phyloP scores from a whole-genome alignment of 148 eudicot species.

The Silene conica region DNA sequence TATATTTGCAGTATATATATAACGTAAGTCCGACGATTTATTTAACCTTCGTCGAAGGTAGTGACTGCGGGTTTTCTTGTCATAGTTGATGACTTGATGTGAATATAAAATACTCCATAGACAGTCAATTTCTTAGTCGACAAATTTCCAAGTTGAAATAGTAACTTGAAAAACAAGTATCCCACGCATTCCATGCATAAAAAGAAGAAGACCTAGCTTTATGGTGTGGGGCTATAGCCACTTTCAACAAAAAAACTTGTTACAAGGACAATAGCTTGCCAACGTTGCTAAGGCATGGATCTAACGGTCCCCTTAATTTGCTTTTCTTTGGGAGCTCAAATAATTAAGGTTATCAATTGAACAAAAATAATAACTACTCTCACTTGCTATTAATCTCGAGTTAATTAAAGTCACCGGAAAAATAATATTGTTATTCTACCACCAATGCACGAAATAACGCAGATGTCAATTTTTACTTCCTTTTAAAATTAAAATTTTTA shows the following conservation, averaged over 20 bases:
- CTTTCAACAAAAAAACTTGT: not conserved
- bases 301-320: not conserved
- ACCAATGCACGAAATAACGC: too few species aligned
- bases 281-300: conserved; percentile 1
- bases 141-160: not conserved
- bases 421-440: too few species aligned
- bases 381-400: not conserved
- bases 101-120: not conserved
- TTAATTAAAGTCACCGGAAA: too few species aligned
- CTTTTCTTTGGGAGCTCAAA: not conserved
- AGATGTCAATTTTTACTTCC: too few species aligned
- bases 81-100: too few species aligned
- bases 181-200: not conserved
- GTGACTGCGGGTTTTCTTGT: too few species aligned
- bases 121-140: conserved; percentile 1
- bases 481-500: too few species aligned
- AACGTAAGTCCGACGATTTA: too few species aligned
- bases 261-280: not conserved
- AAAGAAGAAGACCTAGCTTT: not conserved
- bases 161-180: not conserved
- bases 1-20: too few species aligned
- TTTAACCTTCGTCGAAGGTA: too few species aligned
- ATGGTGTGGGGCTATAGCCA: conserved; percentile 3
- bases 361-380: not conserved
- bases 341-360: not conserved